phyloP scores from a whole-genome alignment of 2,329 filamentous ascomycete genomes.

The Cucurbitaria berberidis region DNA sequence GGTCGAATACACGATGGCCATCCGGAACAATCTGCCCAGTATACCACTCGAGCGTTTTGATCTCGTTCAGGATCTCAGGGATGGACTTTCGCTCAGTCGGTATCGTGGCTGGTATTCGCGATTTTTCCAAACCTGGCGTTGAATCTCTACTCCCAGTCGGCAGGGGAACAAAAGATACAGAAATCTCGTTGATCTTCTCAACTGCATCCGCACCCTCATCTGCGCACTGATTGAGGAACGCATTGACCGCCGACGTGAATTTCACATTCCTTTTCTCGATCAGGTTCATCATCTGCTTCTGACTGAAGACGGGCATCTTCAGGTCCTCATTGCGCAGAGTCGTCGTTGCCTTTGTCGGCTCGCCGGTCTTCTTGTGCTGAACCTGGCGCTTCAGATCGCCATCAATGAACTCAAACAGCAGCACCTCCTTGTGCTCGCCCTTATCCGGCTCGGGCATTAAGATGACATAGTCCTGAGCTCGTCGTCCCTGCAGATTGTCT shows the following conservation, averaged over 20 bases:
- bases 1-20: constrained; percentile 88
- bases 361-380: constrained; percentile 72
- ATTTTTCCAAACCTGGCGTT: constrained; percentile 51
- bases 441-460: constrained; percentile 45
- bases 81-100: constrained; percentile 81
- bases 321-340: constrained; percentile 78
- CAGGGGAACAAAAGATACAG: constrained; percentile 67
- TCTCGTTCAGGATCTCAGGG: constrained; percentile 81
- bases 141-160: constrained; percentile 56
- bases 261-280: constrained; percentile 90
- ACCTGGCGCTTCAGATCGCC: constrained; percentile 87
- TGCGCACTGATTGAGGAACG: constrained; percentile 76
- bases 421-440: constrained; percentile 66
- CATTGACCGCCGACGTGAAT: constrained; percentile 77
- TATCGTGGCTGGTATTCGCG: constrained; percentile 70
- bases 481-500: constrained; percentile 66
- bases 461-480: constrained; percentile 55
- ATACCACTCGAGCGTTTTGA: constrained; percentile 86
- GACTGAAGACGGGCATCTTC: constrained; percentile 90
- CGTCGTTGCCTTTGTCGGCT: constrained; percentile 70
- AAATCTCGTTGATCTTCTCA: constrained; percentile 65
- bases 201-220: constrained; percentile 71
- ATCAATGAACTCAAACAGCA: constrained; percentile 92
- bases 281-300: constrained; percentile 86
- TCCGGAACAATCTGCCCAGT: constrained; percentile 90